Percentiles rank a stretch among this genome's conserved stretches.
Conservation (phyloP, 75 land plant species). For the Sequoia sempervirens region DNA sequence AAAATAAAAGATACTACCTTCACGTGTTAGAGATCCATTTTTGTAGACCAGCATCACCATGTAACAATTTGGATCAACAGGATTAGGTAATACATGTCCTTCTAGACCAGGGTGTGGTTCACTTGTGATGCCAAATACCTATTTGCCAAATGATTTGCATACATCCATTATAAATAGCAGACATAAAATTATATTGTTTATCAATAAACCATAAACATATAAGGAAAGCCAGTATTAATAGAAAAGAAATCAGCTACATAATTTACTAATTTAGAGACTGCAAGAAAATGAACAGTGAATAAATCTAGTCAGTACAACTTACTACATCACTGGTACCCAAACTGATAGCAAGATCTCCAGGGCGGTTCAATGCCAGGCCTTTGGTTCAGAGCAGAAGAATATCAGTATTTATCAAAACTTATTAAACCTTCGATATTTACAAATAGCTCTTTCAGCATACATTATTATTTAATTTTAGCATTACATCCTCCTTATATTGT, state of each 20-base stretch:
- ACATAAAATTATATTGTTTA: not conserved
- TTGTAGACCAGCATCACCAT: conserved; percentile 96
- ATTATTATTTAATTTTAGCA: not conserved
- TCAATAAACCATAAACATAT: not conserved
- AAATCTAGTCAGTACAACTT: conserved; percentile 20
- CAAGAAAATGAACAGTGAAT: not conserved
- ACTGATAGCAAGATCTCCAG: conserved; percentile 97
- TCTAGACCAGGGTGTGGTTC: conserved; percentile 81
- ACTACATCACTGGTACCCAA: conserved; percentile 99
- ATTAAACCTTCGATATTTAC: not conserved
- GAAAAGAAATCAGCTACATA: not conserved
- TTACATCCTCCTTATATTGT: not conserved
- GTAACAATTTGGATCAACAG: conserved; percentile 82
- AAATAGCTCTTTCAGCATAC: not conserved
- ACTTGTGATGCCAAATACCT: conserved; percentile 90
- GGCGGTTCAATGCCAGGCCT: conserved; percentile 87
- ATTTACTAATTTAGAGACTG: not conserved
- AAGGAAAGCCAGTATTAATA: not conserved
- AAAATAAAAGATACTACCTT: conserved; percentile 48
- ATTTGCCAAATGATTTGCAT: conserved; percentile 9
- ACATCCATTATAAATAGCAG: conserved; percentile 7
- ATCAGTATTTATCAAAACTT: not conserved
- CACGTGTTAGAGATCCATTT: conserved; percentile 92
- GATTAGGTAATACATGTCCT: conserved; percentile 97
- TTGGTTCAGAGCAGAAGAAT: conserved; percentile 8